Conservation (phyloP, 805 yeast genomes). For the Ogataea pini region DNA sequence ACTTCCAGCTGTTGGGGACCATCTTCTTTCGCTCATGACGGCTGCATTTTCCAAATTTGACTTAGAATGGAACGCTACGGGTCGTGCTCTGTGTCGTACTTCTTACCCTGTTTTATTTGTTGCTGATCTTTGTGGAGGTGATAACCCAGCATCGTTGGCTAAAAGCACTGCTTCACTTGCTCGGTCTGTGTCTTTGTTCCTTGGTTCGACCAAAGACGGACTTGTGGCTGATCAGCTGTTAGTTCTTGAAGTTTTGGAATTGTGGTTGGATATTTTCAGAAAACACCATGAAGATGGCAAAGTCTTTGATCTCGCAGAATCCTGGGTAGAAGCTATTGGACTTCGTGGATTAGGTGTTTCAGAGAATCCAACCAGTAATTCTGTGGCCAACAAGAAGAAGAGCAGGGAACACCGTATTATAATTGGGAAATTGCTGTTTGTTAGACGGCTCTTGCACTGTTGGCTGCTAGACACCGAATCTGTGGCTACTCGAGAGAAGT, state of each 20-base stretch:
- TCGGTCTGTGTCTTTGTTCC: constrained; percentile 42
- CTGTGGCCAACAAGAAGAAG: constrained; percentile 37
- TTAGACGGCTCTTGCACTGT: constrained; percentile 54
- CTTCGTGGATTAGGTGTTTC: constrained; percentile 54
- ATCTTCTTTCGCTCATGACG: constrained; percentile 47
- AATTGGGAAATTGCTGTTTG: constrained; percentile 58
- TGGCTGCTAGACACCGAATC: constrained; percentile 34
- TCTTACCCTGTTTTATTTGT: constrained; percentile 52
- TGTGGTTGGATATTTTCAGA: constrained; percentile 49
- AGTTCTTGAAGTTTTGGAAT: constrained; percentile 59
- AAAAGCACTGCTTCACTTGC: constrained; percentile 32
- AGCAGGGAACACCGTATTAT: constrained; percentile 56
- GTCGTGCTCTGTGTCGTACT: constrained; percentile 64
- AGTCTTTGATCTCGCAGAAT: constrained; percentile 43
- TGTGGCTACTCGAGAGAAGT: constrained; percentile 32
- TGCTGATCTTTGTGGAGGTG: constrained; percentile 29
- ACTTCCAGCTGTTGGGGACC: constrained; percentile 53
- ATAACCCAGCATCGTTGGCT: constrained; percentile 14
- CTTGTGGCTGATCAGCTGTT: constrained; percentile 64
- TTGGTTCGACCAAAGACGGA: constrained; percentile 46
- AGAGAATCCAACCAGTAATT: constrained; percentile 29
- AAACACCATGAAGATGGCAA: constrained; percentile 40
- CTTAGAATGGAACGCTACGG: constrained; percentile 59
- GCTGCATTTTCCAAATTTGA: constrained; percentile 49
- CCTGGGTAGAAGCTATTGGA: constrained; percentile 55